Conservation (phyloP, 2,329 filamentous ascomycete species). For the Neofusicoccum sp. region DNA sequence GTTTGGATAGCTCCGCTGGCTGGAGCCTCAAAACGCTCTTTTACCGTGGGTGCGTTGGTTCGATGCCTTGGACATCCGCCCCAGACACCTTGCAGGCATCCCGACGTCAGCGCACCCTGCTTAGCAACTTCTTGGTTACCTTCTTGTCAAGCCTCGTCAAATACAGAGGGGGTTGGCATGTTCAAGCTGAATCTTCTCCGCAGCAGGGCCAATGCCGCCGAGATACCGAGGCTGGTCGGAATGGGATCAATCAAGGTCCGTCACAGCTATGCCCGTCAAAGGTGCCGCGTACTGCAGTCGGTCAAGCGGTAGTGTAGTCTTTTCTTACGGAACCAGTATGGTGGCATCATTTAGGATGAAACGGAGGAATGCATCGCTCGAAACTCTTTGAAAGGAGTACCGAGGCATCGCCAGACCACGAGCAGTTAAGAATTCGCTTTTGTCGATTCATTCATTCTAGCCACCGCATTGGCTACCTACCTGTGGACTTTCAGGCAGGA, state of each 20-base stretch:
- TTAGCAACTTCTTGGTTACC: background rate
- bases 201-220: background rate
- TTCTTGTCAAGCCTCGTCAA: background rate
- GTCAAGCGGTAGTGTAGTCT: too few species aligned
- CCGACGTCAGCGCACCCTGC: background rate
- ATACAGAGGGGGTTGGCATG: background rate
- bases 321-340: too few species aligned
- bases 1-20: too few species aligned
- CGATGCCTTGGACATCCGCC: background rate
- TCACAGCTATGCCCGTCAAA: too few species aligned
- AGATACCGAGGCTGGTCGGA: background rate
- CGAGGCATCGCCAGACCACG: background rate
- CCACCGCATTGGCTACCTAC: background rate
- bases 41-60: too few species aligned
- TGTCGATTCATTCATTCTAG: background rate
- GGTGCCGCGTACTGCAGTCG: too few species aligned
- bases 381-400: background rate
- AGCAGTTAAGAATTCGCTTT: background rate
- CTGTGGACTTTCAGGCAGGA: constrained; percentile 5
- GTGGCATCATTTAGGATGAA: background rate
- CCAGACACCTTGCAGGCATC: background rate
- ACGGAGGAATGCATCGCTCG: background rate
- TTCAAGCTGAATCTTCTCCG: background rate
- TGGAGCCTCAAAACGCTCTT: too few species aligned
- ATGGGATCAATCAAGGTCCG: background rate